A percentile compares a stretch with the other conserved stretches of the same genome.
Conservation (phyloP, 169 alveolate species). For the Cryptosporidium sp. region DNA sequence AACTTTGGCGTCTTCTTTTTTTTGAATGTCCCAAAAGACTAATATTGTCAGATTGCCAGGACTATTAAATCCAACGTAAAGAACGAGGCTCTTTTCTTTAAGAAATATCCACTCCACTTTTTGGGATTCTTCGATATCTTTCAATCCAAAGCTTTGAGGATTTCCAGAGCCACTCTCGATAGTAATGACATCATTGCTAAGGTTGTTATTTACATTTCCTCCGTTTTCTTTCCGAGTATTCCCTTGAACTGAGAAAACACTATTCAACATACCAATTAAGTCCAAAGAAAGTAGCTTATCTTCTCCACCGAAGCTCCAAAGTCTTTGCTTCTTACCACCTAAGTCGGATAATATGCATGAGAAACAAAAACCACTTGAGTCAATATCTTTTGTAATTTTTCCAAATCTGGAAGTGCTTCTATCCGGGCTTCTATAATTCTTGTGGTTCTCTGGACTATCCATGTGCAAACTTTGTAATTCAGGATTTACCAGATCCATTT, state of each 20-base stretch:
- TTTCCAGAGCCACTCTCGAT: background rate
- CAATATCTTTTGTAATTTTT: slow-evolving; percentile 53
- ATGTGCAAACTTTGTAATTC: background rate
- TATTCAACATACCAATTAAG: slow-evolving; percentile 1
- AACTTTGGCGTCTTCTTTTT: slow-evolving; percentile 30
- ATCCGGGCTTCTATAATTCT: background rate
- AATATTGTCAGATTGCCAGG: background rate
- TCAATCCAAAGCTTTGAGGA: background rate
- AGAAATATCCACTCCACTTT: slow-evolving; percentile 13
- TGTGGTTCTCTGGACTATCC: background rate
- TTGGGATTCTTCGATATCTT: slow-evolving; percentile 35
- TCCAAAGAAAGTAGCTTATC: slow-evolving; percentile 20
- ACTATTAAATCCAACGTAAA: slow-evolving; percentile 14
- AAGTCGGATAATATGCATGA: slow-evolving; percentile 15
- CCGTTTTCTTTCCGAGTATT: background rate
- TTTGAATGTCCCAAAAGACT: slow-evolving; percentile 17
- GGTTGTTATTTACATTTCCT: background rate
- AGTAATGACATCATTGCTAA: background rate
- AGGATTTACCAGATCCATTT: background rate
- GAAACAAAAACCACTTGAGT: slow-evolving; percentile 15
- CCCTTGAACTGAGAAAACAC: slow-evolving; percentile 9
- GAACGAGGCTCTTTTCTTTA: slow-evolving; percentile 1
- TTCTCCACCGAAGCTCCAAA: slow-evolving; percentile 36
- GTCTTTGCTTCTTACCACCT: background rate
- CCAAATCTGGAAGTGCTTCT: slow-evolving; percentile 3